Evolutionary conservation across 352 stramenopile species (phyloP), one percentile per base, ranked within the genome.

Genomic region (Phytophthora macrochlamydospora): DNA sequence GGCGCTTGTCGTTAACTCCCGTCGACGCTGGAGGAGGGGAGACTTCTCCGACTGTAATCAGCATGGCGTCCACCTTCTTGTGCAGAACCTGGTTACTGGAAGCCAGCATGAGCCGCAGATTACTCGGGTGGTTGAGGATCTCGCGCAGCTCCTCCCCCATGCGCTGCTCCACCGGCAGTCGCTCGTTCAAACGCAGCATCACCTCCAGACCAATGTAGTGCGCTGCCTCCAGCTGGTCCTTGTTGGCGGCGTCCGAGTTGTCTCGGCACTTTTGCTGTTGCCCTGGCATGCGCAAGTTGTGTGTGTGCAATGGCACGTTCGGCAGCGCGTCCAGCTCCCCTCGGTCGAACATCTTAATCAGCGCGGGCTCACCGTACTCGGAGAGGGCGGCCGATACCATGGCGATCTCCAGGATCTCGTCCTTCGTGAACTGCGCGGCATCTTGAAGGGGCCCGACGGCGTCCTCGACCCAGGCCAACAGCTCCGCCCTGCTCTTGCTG

Each of bases 191-290:
- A 5, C 70, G 72, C 37, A 80, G 60, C 75, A 83, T 83, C 35
- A 83, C 75, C 35, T 83, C 75, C 9, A 83, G 62, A 37, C 75
- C 75, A 35, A 83, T 71, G 57, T 83, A 83, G 54, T 83, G 75
- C 2, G 75, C 75, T 4, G 75, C 75, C 49, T 83, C 68, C 8
- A 73, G 64, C 35, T 78, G 67, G 35, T 74, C 62, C 43, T 83
- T 83, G 50, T 75, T 67, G 2, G 60, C 54, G 28, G 71, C 65
- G 43, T 80, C 70, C 5, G 71, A 83, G 44, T 54, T 68, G 38
- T 77, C 59, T 14, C 75, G 68, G 52, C 75, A 83, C 38, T 69
- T 69, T 62, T 83, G 71, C 38, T 83, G 75, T 53, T 80, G 70
- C 18, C 29, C 72, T 11, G 68, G 56, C 58, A 75, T 73, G 14